Evolutionary conservation across 306 rosid species (phyloP).

Genomic region (Lathyrus oleraceus): DNA sequence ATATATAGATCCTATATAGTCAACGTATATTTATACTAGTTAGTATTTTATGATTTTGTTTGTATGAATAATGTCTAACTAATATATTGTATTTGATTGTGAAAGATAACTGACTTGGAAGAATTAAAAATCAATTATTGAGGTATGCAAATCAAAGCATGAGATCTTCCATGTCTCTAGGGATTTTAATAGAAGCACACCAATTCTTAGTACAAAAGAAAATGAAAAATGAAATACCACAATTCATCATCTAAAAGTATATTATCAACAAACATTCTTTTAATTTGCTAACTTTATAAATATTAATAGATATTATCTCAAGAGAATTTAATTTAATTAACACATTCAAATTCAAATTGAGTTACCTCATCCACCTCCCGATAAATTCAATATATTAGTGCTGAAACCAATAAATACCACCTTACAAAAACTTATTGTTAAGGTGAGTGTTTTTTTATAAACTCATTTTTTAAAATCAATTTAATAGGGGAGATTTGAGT

Average conservation of each 20-base stretch:
- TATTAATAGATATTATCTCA: no score
- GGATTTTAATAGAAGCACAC: slow-evolving; percentile 56
- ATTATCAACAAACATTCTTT: not conserved
- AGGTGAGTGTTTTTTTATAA: no score
- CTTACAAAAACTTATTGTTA: no score
- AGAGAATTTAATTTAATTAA: no score
- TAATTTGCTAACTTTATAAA: no score
- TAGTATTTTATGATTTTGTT: not conserved
- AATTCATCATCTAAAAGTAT: slow-evolving; percentile 35
- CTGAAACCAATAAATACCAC: no score
- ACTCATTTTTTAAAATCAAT: no score
- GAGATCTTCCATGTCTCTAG: slow-evolving; percentile 71
- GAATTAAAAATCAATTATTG: slow-evolving; percentile 44
- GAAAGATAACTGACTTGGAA: slow-evolving; percentile 32
- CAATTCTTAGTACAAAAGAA: not conserved
- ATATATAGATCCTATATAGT: slow-evolving; percentile 49
- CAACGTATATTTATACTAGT: slow-evolving; percentile 31
- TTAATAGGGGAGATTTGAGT: no score
- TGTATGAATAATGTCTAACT: slow-evolving; percentile 1
- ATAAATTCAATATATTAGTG: no score
- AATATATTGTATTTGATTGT: slow-evolving; percentile 18
- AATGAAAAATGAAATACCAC: no score
- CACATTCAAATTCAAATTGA: no score
- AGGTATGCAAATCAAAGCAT: slow-evolving; percentile 48
- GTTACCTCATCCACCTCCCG: no score